Base-by-base conservation (phyloP, 2,329 filamentous ascomycete genomes). In the Pseudogymnoascus sp. region DNA sequence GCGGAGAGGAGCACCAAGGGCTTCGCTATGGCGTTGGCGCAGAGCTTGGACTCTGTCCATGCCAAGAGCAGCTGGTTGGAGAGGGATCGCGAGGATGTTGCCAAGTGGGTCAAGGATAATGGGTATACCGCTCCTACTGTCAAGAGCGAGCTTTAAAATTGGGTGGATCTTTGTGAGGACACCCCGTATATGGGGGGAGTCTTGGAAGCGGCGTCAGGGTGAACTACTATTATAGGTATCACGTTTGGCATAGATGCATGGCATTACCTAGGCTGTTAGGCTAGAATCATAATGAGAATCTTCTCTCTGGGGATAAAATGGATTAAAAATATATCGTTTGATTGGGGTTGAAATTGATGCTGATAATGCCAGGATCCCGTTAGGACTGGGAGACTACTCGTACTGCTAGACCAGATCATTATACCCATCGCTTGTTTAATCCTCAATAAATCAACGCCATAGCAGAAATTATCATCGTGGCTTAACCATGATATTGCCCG, bases 21-120 rank as follows among this genome's bases (percentile, higher is more conserved):
- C 46, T 97, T 91, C 72, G 91, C 96, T 72, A 88, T 93, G 74
- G 87, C 90, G 59, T 80, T 97, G 64, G 91, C 91, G n/a, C 93
- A 97, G 80, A 93, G 89, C 74, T 82, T 89, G 69, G 93, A 97
- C 75, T 82, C 87, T 3, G 88, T 97, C 71, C 84, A 85, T 65
- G 92, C 92, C 63, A 97, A 96, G 84, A 82, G 88, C 70, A 83
- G 86, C 65, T 96, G 91, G 91, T 74, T 96, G 63, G 78, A 85
- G 75, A 84, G 91, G 64, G 93, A 96, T 75, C 80, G 82, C 46
- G 82, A 84, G 29, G 91, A 96, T 75, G 89, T 96, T n/a, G 82
- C 84, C 73, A 71, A 75, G 62, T 93, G 88, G 88, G 77, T 91
- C 67, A 84, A 85, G 75, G 79, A 83, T 70, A 86, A 88, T 69